Base-by-base conservation (phyloP, 1,284 basidiomycete species). In the Bondarzewia mesenterica region DNA sequence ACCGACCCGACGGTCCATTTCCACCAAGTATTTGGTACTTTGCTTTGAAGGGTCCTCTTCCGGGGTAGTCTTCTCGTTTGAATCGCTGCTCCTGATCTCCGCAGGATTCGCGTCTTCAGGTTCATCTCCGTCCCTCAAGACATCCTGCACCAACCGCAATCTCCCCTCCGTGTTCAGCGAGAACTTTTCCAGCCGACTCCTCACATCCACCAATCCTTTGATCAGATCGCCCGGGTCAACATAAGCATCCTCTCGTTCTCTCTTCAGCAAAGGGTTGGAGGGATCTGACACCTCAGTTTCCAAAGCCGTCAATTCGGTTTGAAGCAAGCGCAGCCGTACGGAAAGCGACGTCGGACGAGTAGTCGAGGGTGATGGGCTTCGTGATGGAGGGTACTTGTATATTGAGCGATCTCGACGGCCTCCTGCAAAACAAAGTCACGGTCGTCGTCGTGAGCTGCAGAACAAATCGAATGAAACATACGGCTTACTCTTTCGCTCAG, bases 1-100 rank as follows among this genome's bases (percentile, higher is more conserved):
- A 7, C 86, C 83, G 1, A 96, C 74, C 12, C 93, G 77, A 57
- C 71, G 73, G 63, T 95, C 92, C 62, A 93, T 75, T 47, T 88
- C 85, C 2, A 80, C 75, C 26, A 88, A 64, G 41, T 77, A 71
- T 20, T 69, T 63, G 41, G 69, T 70, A 35, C 65, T 61, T 6
- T 54, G 55, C 2, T 52, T 52, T n/a, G 39, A 45, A 37, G 52
- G 58, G 22, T 53, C 56, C 8, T 63, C 60, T 15, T 58, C 55
- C 7, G 41, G 16, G 16, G 8, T 12, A n/a, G 41, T 44, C 21
- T 42, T 42, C 44, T 46, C 45, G 37, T 43, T 26, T 20, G 10
- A 20, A 1, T 52, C 3, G 52, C 53, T 37, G 54, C 52, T 5
- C 52, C 54, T 18, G 57, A 21, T 52, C 53, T 21, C 50, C 47